Evolutionary conservation across 768 basidiomycete genomes (phyloP), one percentile per base, ranked within the genome.

Genomic region (Mycena rebaudengoi): DNA sequence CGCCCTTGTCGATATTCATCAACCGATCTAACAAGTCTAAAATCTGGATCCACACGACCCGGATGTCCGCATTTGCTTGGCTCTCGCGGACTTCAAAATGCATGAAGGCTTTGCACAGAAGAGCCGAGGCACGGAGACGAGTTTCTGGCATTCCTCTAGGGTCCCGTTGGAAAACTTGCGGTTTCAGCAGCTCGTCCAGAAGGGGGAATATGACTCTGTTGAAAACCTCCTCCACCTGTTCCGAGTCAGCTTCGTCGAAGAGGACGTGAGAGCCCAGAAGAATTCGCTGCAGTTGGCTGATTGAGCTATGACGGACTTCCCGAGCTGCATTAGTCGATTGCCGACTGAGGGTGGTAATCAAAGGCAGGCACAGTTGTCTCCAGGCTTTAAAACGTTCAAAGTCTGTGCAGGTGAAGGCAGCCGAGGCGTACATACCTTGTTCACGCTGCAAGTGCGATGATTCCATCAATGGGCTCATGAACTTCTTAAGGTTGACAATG

Each of bases 41-140:
- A 14, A 99, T 91, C 69, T 91, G 88, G 66, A 96, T 89, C 92
- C 97, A 99, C 41, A 96, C 73, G 28, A 91, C 81, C 33, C 87
- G 81, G 49, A 93, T 86, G 73, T 94, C 89, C 16, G 84, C 80
- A 41, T 84, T 80, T 12, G 77, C 79, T 64, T 85, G 82, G 45
- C 80, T 85, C 56, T 94, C 89, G 13, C 91, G 85, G 40, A 95
- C 82, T 66, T 95, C 91, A 61, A 95, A 92, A 69, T 97, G 95
- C 86, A 99, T 91, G 79, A 99, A 99, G 12, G 89, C 88, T 79
- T 98, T 98, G 85, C 96, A 98, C 32, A 98, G 81, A 58, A 99
- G 78, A n/a, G 91, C 93, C 28, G 91, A 91, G 5, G 92, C 96
- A 28, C 94, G 86, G 32, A 98, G 74, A 4, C 97, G 86, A 8